Conservation (phyloP, 371 early-diverging fungal genomes). For the Homolaphlyctis polyrhiza region DNA sequence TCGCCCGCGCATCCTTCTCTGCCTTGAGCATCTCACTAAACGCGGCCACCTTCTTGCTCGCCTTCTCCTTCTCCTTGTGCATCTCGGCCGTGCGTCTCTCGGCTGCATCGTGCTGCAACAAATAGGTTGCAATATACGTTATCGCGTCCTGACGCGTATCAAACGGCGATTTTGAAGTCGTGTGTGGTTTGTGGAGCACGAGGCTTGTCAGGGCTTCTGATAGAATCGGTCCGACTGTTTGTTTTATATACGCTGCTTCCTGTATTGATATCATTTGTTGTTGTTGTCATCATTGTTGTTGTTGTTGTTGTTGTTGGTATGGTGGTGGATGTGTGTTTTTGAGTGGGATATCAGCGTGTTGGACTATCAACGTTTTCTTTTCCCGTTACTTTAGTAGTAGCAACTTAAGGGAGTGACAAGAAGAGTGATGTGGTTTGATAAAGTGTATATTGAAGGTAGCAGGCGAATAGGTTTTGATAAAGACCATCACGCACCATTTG, state of each 20-base stretch:
- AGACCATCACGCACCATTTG: too few relatives aligned
- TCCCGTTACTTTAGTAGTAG: background rate
- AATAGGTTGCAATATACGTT: background rate
- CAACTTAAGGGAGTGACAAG: too few relatives aligned
- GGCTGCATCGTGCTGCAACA: background rate
- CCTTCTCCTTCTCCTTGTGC: background rate
- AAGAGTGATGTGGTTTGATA: too few relatives aligned
- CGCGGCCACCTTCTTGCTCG: background rate
- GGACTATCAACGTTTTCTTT: background rate
- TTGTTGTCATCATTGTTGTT: background rate
- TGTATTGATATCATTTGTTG: background rate
- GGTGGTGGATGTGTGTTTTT: background rate
- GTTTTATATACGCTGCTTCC: conserved; percentile 1
- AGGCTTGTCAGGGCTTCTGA: background rate
- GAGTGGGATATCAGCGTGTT: background rate
- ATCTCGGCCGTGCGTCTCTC: background rate
- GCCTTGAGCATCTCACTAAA: background rate
- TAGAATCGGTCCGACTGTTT: background rate
- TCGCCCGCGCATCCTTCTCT: background rate
- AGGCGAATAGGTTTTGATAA: too few relatives aligned
- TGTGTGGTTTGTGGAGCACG: background rate
- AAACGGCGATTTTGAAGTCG: background rate
- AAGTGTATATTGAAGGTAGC: too few relatives aligned
- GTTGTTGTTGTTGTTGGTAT: background rate
- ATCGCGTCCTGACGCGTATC: background rate